Evolutionary conservation across 352 stramenopile species (phyloP), one percentile per base, ranked within the genome.

Genomic region (Thalassiosira hispida): DNA sequence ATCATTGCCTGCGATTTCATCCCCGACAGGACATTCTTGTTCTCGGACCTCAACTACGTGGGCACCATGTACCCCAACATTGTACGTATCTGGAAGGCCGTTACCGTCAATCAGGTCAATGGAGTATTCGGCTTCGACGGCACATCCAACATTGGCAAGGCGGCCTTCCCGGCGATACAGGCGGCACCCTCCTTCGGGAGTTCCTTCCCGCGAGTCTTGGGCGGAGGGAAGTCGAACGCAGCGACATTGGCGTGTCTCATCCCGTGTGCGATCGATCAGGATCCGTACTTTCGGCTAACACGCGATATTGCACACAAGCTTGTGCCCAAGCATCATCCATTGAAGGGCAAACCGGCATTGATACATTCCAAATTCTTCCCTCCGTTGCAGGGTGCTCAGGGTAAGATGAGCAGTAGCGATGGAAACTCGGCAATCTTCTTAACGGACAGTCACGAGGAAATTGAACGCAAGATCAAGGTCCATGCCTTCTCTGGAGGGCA

Each of bases 341-440:
- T 95, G 18, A 64, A 73, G 20, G 90, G 90, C 46, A 95, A 95
- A 87, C 97, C 98, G 14, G 95, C 97, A 9, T 93, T 99, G 33
- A 98, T 99, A 73, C 97, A 99, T 90, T 99, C 96, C 73, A 99
- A 99, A 86, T 99, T 99, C 85, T 99, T 99, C 90, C 98, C 98
- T 1, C 96, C 97, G 2, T 91, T 99, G 5, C 96, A 99, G 88
- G 97, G 97, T 44, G 85, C 90, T 29, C 92, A 92, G 44, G 98
- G 97, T 44, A 99, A 99, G 91, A 99, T 99, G 98, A 98, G 94
- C 72, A 96, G 95, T 33, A 98, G 94, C 56, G 95, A 97, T 83
- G 90, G 91, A 16, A 98, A 96, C 77, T 98, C 95, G 33, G 98
- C 98, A 35, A 99, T 99, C 61, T 99, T 98, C 87, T 96, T 99